These are phyloP conservation scores for Sistotremastrum suecicum DNA, from an alignment of 768 basidiomycete genomes.

Conservation along the genomic window DNA sequence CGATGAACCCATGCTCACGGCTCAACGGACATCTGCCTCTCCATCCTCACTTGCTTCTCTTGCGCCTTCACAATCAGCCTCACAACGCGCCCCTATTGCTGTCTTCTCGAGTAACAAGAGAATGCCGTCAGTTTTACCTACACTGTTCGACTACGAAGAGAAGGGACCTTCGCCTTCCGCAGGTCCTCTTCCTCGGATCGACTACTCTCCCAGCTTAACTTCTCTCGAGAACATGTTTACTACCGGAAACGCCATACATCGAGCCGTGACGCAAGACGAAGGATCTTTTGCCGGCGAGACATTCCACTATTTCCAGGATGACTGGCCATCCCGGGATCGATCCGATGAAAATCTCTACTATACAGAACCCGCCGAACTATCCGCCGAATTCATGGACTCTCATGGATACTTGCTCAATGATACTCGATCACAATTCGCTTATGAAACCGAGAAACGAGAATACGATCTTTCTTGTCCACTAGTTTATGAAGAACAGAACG, in stretches of 20 bases:
- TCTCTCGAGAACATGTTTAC: background rate
- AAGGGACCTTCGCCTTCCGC: constrained; percentile 7
- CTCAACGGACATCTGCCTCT: background rate
- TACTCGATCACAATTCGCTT: no score
- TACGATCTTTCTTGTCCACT: no score
- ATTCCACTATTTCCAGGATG: no score
- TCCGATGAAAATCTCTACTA: no score
- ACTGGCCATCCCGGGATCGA: no score
- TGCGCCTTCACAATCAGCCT: constrained; percentile 42
- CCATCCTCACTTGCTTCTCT: constrained; percentile 13
- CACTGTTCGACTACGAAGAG: constrained; percentile 3
- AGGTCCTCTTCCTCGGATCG: constrained; percentile 4
- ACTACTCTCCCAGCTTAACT: constrained; percentile 3
- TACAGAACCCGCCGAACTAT: no score
- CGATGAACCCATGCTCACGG: background rate
- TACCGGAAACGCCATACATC: background rate
- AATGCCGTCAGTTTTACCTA: constrained; percentile 18
- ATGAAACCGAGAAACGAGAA: no score
- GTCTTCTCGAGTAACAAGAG: no score
- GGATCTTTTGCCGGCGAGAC: no score
- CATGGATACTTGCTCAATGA: no score
- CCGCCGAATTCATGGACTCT: no score
- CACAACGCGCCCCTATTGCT: constrained; percentile 7
- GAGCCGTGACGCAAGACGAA: background rate
- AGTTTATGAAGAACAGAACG: no score